Evolutionary conservation across 2,329 filamentous ascomycete genomes (phyloP), one percentile per base, ranked within the genome.

Genomic region (Colletotrichum limetticola): DNA sequence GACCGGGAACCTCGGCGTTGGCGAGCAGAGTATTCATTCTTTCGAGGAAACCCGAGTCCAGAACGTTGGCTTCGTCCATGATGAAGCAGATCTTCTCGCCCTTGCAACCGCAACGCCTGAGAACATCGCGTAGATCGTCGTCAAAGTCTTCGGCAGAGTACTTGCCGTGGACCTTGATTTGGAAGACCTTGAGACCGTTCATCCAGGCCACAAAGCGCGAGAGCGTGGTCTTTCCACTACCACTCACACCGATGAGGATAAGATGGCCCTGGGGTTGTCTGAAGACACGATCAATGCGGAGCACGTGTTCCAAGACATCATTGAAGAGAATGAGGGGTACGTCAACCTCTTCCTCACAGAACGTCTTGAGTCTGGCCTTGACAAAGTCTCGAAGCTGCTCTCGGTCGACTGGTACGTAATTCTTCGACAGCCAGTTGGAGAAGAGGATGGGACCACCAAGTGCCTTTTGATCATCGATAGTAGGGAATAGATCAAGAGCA

Each of bases 11-110:
- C 84, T 99, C 97, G n/a, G 97, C 97, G 81, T 99, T 99, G 78
- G 97, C 97, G 74, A 99, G 91, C 63, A 99, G 86, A 0, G 97
- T 99, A 82, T 99, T 99, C 97, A 99, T 99, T 78, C 97, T 93
- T 83, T 99, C 97, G 68, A 99, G 84, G 91, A 99, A 99, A 66
- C 97, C 97, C 56, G 97, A 99, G 83, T 99, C 97, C 32, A 99
- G 89, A 46, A 99, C 97, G 79, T 99, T 99, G 11, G 96, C 93
- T 85, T 99, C 97, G 81, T 99, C 97, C 95, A 99, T 98, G 86
- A 99, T 98, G 87, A 99, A 99, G 85, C 97, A 99, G 61, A 99
- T 97, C 87, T 98, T 98, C 82, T 99, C 97, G 46, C 97, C 97
- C 86, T 98, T 98, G 86, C 96, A 98, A 75, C 97, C 97, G 78